Percentiles rank a stretch among this genome's conserved stretches.
Evolutionary conservation across 2,329 filamentous ascomycete genomes (phyloP).

Genomic region (Claviceps fusiformis): DNA sequence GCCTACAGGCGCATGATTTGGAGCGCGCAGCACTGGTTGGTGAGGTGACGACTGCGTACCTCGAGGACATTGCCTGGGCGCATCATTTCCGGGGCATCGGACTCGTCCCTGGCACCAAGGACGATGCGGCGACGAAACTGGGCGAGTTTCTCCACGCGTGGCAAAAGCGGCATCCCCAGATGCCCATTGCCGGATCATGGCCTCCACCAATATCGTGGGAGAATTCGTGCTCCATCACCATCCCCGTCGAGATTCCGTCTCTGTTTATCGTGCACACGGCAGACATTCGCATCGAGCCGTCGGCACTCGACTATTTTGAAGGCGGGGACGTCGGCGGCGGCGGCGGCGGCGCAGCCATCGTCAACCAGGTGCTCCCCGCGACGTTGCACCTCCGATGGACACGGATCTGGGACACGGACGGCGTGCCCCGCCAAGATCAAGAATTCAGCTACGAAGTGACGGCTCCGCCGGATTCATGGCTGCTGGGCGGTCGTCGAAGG

Average conservation of each 20-base stretch:
- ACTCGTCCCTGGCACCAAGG: slow-evolving; percentile 19
- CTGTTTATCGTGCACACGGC: slow-evolving; percentile 73
- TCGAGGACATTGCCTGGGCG: slow-evolving; percentile 34
- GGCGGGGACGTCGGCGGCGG: too few species aligned
- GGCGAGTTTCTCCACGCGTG: slow-evolving; percentile 19
- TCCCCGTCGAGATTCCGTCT: slow-evolving; percentile 80
- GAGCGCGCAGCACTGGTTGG: slow-evolving; percentile 43
- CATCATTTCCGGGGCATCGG: slow-evolving; percentile 38
- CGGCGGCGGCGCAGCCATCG: slow-evolving; percentile 33
- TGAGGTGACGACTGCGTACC: slow-evolving; percentile 33
- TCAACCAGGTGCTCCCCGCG: slow-evolving; percentile 53
- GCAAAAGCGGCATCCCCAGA: slow-evolving; percentile 16
- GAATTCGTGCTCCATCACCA: slow-evolving; percentile 54
- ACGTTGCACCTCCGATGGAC: slow-evolving; percentile 51
- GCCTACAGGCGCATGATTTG: slow-evolving; percentile 35
- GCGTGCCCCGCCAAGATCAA: slow-evolving; percentile 32
- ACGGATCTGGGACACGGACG: slow-evolving; percentile 43
- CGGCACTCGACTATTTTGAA: slow-evolving; percentile 17
- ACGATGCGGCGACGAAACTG: slow-evolving; percentile 16
- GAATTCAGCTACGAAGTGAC: slow-evolving; percentile 77
- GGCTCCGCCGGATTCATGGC: slow-evolving; percentile 63
- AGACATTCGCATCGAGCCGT: slow-evolving; percentile 42
- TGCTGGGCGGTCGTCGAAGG: slow-evolving; percentile 69
- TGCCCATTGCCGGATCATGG: slow-evolving; percentile 12
- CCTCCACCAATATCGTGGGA: slow-evolving; percentile 6